These are phyloP conservation scores for Penicillium flavigenum DNA, from an alignment of 495 filamentous ascomycete genomes.

Conservation along the genomic window DNA sequence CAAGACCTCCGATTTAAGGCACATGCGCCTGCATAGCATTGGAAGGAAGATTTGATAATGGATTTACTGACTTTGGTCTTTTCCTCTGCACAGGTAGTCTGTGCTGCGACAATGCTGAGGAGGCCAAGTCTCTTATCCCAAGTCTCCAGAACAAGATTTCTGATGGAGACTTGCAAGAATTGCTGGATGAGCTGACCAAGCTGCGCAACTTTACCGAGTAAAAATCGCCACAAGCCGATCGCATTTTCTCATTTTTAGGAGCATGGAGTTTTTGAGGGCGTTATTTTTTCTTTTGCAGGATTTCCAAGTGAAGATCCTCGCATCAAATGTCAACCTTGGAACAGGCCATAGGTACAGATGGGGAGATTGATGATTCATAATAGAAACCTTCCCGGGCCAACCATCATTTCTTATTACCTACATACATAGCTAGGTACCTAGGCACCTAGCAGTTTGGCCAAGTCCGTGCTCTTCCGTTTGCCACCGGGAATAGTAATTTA, in stretches of 20 bases:
- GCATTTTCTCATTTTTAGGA: conserved; percentile 7
- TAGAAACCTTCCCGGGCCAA: conserved; percentile 10
- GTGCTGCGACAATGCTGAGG: conserved; percentile 87
- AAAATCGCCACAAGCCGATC: neutral
- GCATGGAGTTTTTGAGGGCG: conserved; percentile 24
- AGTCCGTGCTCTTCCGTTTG: conserved; percentile 13
- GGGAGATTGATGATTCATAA: conserved; percentile 8
- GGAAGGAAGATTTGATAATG: neutral
- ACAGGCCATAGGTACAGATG: neutral
- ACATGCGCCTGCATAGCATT: neutral
- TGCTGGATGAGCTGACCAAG: conserved; percentile 88
- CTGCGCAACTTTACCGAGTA: conserved; percentile 59
- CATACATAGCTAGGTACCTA: too few species aligned
- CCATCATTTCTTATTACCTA: conserved; percentile 3
- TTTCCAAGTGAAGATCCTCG: neutral
- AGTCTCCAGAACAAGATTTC: conserved; percentile 83
- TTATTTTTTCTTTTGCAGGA: neutral
- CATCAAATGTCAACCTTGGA: neutral
- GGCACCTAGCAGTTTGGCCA: neutral
- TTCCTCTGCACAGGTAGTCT: conserved; percentile 64
- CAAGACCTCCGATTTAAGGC: neutral
- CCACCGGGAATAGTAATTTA: conserved; percentile 19
- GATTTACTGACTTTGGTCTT: conserved; percentile 7
- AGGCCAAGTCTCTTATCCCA: conserved; percentile 94
- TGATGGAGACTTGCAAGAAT: conserved; percentile 80